Percentiles rank a stretch among this genome's conserved stretches.
These are phyloP conservation scores for Suhomyces atakaporum DNA, from an alignment of 1,139 yeast genomes.

Conservation along the genomic window DNA sequence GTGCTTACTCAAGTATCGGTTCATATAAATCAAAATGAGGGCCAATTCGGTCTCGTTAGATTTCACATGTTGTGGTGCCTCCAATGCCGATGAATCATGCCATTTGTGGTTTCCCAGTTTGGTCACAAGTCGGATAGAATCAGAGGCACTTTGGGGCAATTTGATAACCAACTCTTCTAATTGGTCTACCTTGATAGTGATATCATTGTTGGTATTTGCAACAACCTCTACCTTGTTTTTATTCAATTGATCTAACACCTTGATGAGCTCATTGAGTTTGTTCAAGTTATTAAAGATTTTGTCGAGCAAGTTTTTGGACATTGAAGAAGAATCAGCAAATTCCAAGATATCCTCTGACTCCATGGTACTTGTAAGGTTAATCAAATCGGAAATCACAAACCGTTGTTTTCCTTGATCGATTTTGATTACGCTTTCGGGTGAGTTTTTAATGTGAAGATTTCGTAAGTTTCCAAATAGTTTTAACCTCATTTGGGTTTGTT, in stretches of 20 bases:
- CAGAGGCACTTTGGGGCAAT: conserved; percentile 25
- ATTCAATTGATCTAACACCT: conserved; percentile 36
- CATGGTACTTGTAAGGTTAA: conserved; percentile 28
- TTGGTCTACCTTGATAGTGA: conserved; percentile 31
- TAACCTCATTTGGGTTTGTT: conserved; percentile 29
- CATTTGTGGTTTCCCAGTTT: conserved; percentile 11
- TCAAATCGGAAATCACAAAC: conserved; percentile 33
- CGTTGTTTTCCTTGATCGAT: conserved; percentile 24
- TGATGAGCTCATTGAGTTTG: conserved; percentile 36
- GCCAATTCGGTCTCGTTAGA: conserved; percentile 15
- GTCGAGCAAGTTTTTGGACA: conserved; percentile 22
- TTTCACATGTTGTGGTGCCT: background rate
- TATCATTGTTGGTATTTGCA: conserved; percentile 31
- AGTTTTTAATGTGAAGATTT: conserved; percentile 23
- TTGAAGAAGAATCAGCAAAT: conserved; percentile 4
- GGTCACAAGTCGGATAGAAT: conserved; percentile 19
- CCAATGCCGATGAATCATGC: too few relatives aligned
- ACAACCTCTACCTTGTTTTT: conserved; percentile 30
- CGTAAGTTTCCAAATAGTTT: conserved; percentile 35
- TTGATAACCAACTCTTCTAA: conserved; percentile 27
- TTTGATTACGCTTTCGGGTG: conserved; percentile 22
- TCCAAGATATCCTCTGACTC: conserved; percentile 9
- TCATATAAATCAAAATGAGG: conserved; percentile 29
- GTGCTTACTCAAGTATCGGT: conserved; percentile 23
- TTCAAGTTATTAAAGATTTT: conserved; percentile 33